phyloP scores from a whole-genome alignment of 768 basidiomycete genomes.

The Mycena alexandri region DNA sequence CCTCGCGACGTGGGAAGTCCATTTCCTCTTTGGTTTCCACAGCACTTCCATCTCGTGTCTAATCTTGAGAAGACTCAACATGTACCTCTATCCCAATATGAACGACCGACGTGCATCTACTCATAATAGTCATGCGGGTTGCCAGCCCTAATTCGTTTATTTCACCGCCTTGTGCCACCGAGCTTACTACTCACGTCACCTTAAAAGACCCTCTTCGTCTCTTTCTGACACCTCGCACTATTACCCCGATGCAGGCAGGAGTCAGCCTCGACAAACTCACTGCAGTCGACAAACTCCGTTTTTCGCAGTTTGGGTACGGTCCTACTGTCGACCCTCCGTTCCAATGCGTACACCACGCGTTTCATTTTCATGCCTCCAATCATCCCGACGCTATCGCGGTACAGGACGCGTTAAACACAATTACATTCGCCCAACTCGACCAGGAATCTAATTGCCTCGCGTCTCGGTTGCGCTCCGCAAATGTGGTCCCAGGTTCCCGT shows the following conservation, averaged over 20 bases:
- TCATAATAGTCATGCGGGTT: constrained; percentile 25
- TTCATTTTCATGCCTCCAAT: constrained; percentile 58
- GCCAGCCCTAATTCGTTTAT: constrained; percentile 11
- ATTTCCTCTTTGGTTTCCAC: constrained; percentile 18
- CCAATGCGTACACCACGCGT: constrained; percentile 68
- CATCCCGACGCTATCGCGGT: constrained; percentile 62
- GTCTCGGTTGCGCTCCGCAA: constrained; percentile 39
- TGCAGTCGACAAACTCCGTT: constrained; percentile 56
- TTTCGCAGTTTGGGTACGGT: constrained; percentile 61
- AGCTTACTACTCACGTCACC: constrained; percentile 1
- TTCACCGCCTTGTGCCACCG: constrained; percentile 27
- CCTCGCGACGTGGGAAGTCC: constrained; percentile 16
- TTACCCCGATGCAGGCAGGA: constrained; percentile 25
- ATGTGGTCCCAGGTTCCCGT: constrained; percentile 61
- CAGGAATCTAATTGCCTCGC: constrained; percentile 39
- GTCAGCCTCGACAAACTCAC: constrained; percentile 49
- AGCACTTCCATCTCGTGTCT: constrained; percentile 3
- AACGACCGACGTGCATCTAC: background rate
- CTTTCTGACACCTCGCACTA: constrained; percentile 31
- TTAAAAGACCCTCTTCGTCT: constrained; percentile 23
- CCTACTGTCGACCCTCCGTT: constrained; percentile 53
- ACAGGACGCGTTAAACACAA: constrained; percentile 59
- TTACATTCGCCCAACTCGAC: constrained; percentile 67
- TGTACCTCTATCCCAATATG: constrained; percentile 7
- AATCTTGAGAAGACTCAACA: background rate